phyloP scores from a whole-genome alignment of 495 filamentous ascomycete genomes.

The Aspergillus taichungensis region DNA sequence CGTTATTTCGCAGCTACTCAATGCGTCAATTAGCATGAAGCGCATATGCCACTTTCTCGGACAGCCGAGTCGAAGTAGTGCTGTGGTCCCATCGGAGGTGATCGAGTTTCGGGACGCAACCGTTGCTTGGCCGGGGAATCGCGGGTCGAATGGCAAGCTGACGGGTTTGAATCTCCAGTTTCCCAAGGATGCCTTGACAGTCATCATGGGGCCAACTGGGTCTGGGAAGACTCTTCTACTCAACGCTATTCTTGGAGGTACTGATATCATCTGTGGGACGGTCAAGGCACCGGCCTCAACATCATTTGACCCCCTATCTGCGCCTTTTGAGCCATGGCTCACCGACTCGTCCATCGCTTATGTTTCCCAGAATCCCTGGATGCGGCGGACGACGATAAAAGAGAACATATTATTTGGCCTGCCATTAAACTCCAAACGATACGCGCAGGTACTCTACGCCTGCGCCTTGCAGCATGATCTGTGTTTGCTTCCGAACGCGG shows the following conservation, averaged over 20 bases:
- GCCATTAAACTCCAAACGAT: conserved; percentile 35
- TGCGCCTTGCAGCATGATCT: conserved; percentile 66
- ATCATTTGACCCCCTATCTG: not conserved
- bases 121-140: conserved; percentile 55
- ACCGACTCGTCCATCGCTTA: conserved; percentile 21
- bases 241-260: not conserved
- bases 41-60: conserved; percentile 57
- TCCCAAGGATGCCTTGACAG: conserved; percentile 52
- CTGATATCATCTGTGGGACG: not conserved
- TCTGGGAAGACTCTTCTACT: conserved; percentile 3
- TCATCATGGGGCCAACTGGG: conserved; percentile 22
- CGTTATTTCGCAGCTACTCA: conserved; percentile 49
- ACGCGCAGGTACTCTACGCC: conserved; percentile 43
- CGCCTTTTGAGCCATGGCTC: conserved; percentile 12
- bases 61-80: conserved; percentile 45
- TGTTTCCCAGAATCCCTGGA: conserved; percentile 49
- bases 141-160: conserved; percentile 43
- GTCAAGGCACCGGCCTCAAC: conserved; percentile 13
- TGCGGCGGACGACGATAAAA: conserved; percentile 43
- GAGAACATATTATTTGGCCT: conserved; percentile 53
- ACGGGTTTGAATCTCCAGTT: conserved; percentile 51
- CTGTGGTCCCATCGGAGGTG: conserved; percentile 30
- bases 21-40: conserved; percentile 53
- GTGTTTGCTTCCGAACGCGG: conserved; percentile 68
- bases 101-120: conserved; percentile 53